A percentile compares a stretch with the other conserved stretches of the same genome.
Conservation (phyloP, 805 yeast species). For the Deakozyma indianensis region DNA sequence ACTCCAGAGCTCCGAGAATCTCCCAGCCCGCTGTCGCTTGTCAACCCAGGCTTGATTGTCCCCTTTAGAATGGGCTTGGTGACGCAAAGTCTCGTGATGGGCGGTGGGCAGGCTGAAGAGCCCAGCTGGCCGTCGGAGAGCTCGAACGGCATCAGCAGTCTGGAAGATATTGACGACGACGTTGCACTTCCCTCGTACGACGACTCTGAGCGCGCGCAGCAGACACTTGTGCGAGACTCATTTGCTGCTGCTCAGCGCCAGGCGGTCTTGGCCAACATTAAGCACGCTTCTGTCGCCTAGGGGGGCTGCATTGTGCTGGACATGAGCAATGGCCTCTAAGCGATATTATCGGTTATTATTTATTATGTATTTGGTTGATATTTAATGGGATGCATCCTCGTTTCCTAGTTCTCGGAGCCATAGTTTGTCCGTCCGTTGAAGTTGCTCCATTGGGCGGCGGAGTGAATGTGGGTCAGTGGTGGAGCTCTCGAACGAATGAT, state of each 20-base stretch:
- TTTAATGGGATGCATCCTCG: too few species aligned
- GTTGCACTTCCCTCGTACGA: slow-evolving; percentile 7
- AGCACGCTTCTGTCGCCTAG: background rate
- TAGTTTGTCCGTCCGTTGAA: too few species aligned
- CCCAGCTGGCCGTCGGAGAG: background rate
- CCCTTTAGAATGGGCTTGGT: background rate
- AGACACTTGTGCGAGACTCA: slow-evolving; percentile 4
- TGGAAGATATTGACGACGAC: background rate
- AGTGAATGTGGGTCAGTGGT: too few species aligned
- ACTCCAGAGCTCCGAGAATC: background rate
- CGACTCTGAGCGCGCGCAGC: slow-evolving; percentile 9
- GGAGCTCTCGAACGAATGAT: too few species aligned
- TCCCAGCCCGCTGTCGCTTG: background rate
- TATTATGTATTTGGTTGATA: background rate
- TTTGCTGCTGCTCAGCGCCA: slow-evolving; percentile 1
- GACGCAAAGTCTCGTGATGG: background rate
- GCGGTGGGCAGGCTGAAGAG: background rate
- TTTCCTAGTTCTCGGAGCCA: too few species aligned
- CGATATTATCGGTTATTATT: too few species aligned
- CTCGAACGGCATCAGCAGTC: background rate
- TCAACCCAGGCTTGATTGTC: background rate
- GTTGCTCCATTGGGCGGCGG: too few species aligned
- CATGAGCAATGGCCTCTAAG: too few species aligned
- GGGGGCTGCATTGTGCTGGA: too few species aligned
- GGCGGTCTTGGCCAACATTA: background rate